Base-by-base conservation (phyloP, 2,329 filamentous ascomycete genomes). In the Sporothrix globosa region DNA sequence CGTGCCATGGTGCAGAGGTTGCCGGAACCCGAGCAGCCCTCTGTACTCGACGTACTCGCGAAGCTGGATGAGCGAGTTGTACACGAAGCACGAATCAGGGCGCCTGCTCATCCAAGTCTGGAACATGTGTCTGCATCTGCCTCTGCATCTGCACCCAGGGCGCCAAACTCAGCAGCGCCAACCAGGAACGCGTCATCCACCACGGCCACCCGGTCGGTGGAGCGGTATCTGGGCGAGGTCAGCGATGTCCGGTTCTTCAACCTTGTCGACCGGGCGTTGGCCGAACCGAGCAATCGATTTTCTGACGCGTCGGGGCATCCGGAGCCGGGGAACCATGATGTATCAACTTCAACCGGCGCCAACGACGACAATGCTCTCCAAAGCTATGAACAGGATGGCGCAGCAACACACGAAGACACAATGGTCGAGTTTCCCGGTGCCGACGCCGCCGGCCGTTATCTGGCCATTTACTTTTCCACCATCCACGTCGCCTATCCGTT, bases 161-260 rank as follows among this genome's bases (percentile, higher is more conserved):
- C n/a, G 14, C 2, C 34, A 27, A 14, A 7, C 6, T 10, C 58
- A 46, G 19, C 21, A 24, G 7, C 6, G 34, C 34, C 34, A 4
- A 34, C 34, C 5, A 24, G 21, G 27, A 56, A 44, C 9, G 58
- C 39, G 44, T 10, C 67, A n/a, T 13, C 52, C n/a, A 14, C 27
- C 2, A 17, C 52, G 6, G 39, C 41, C 4, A 7, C 53, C 21
- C 50, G 61, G 14, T 52, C 69, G 1, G 54, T 71, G 10, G 74
- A 77, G 48, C 77, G 77, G 7, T 80, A 79, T 70, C 73, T 80
- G 1, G 80, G 79, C 48, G 78, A 80, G 67, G 78, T 78, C n/a
- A 80, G 78, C 73, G 79, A 81, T 53, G 76, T 81, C 27, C 76
- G 76, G 48, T 80, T 81, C 69, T 79, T 79, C 72, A 77, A 80